Conservation (phyloP, 768 basidiomycete genomes). For the Pisolithus orientalis region DNA sequence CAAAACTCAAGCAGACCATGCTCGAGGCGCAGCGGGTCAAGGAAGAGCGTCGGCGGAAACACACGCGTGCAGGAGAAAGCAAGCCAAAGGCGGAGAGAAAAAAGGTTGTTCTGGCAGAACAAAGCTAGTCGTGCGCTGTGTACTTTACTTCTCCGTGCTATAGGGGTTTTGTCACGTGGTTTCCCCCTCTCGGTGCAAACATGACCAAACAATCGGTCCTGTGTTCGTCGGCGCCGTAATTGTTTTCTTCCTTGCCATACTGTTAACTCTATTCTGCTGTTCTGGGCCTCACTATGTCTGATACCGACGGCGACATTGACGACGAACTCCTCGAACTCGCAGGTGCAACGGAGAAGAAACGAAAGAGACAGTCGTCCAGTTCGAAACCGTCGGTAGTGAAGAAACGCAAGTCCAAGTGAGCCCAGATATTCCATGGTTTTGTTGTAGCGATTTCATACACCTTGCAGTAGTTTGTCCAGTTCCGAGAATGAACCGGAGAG, state of each 20-base stretch:
- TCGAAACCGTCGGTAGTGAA: constrained; percentile 45
- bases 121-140: constrained; percentile 32
- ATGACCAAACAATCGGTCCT: constrained; percentile 11
- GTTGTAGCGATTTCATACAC: not conserved
- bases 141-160: not conserved
- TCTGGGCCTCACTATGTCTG: constrained; percentile 33
- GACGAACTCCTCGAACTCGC: constrained; percentile 82
- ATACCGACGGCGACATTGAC: constrained; percentile 45
- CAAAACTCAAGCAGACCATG: constrained; percentile 89
- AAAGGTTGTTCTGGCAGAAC: constrained; percentile 78
- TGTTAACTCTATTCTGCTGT: too few species aligned
- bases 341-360: constrained; percentile 61
- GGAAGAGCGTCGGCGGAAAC: constrained; percentile 87
- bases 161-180: constrained; percentile 5
- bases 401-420: constrained; percentile 72
- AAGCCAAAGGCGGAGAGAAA: constrained; percentile 92
- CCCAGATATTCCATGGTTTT: constrained; percentile 4
- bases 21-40: constrained; percentile 83
- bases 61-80: constrained; percentile 76
- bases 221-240: not conserved
- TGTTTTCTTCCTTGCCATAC: constrained; percentile 1
- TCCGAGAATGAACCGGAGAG: constrained; percentile 58
- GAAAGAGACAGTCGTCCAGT: constrained; percentile 47
- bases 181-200: constrained; percentile 10
- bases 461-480: constrained; percentile 29